Evolutionary conservation across 257 asterid genomes (phyloP).

Genomic region (Coffea canephora): DNA sequence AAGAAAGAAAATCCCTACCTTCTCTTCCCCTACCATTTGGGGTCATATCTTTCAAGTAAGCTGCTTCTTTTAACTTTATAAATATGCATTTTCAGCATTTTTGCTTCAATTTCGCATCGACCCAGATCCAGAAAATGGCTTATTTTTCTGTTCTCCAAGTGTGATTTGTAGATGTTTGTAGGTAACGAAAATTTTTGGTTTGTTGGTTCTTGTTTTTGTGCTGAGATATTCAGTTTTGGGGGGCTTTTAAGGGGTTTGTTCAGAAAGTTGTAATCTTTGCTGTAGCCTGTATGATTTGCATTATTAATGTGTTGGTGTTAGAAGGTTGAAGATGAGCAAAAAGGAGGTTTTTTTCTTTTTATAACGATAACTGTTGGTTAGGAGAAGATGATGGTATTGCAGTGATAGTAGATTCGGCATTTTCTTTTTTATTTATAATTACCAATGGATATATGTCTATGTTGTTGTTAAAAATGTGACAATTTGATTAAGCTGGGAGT

Average conservation of each 20-base stretch:
- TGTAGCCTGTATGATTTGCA: not conserved
- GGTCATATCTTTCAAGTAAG: slow-evolving; percentile 2
- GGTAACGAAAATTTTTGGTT: not conserved
- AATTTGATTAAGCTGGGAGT: not conserved
- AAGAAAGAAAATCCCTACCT: slow-evolving; percentile 11
- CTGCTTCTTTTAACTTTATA: slow-evolving; percentile 10
- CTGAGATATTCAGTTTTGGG: not conserved
- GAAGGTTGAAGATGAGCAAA: not conserved
- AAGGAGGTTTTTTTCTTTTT: not conserved
- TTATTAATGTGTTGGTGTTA: not conserved
- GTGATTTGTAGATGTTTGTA: not conserved
- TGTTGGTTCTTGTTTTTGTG: not conserved
- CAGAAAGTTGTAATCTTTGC: not conserved
- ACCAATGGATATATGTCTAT: not conserved
- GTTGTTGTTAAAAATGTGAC: not conserved
- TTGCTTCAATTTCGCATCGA: not conserved
- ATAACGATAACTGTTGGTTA: not conserved
- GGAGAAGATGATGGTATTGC: not conserved
- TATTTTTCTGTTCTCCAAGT: not conserved
- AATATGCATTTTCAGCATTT: slow-evolving; percentile 11
- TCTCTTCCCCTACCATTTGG: slow-evolving; percentile 15
- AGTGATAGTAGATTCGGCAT: not conserved
- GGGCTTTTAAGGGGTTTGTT: not conserved
- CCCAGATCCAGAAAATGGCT: slow-evolving; percentile 19
- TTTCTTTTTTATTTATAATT: not conserved